Conservation (phyloP, 179 eudicot genomes). For the Dionaea muscipula region DNA sequence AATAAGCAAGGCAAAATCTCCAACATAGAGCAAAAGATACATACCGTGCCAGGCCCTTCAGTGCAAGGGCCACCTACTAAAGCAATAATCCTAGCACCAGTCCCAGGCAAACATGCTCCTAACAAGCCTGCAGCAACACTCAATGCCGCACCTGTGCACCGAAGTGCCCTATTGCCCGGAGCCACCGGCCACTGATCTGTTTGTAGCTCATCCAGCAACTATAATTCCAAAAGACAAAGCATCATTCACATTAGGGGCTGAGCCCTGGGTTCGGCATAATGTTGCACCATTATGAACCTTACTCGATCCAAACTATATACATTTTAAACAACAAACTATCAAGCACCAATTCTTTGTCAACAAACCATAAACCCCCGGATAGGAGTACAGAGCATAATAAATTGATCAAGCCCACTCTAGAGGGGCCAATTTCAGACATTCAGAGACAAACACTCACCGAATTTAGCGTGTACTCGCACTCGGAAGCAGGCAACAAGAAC, state of each 20-base stretch:
- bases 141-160: constrained; percentile 94
- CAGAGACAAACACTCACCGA: constrained; percentile 30
- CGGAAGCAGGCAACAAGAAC: constrained; percentile 85
- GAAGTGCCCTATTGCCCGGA: constrained; percentile 60
- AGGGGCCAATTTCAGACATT: neutral
- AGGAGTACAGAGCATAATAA: too few relatives aligned
- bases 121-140: constrained; percentile 80
- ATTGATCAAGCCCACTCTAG: too few relatives aligned
- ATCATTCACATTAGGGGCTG: too few relatives aligned
- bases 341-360: too few relatives aligned
- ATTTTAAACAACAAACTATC: too few relatives aligned
- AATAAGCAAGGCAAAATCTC: neutral
- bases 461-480: constrained; percentile 68
- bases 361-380: too few relatives aligned
- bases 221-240: constrained; percentile 11
- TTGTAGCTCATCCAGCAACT: constrained; percentile 79
- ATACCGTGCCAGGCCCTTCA: constrained; percentile 92
- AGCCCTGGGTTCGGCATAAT: too few relatives aligned
- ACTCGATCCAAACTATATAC: too few relatives aligned
- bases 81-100: constrained; percentile 78
- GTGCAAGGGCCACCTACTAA: constrained; percentile 98
- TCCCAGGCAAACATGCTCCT: constrained; percentile 74
- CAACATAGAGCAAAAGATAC: constrained; percentile 10
- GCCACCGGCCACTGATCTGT: constrained; percentile 89
- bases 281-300: too few relatives aligned